Evolutionary conservation across 164 flowering plant genomes (phyloP).

Genomic region (Tinospora cordifolia): DNA sequence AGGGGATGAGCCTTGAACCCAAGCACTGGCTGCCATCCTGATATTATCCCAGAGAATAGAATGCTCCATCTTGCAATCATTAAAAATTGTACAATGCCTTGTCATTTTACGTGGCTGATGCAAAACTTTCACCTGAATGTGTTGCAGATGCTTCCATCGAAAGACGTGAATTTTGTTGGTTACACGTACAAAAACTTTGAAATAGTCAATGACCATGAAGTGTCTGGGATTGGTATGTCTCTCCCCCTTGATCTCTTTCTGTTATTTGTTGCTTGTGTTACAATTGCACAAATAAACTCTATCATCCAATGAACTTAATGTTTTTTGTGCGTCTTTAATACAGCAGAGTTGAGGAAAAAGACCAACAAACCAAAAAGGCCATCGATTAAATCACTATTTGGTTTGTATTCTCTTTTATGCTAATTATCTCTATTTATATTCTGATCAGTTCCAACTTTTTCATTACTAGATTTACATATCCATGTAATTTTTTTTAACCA

Average conservation of each 20-base stretch:
- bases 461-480: not conserved
- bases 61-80: too few relatives aligned
- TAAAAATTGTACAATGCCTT: too few relatives aligned
- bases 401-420: conserved; percentile 14
- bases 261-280: not conserved
- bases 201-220: conserved; percentile 27
- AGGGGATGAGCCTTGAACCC: too few relatives aligned
- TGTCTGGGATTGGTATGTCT: conserved; percentile 30
- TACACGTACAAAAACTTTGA: conserved; percentile 39
- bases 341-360: conserved; percentile 46
- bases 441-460: not conserved
- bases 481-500: too few relatives aligned
- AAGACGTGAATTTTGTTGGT: conserved; percentile 38
- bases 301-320: not conserved
- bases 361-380: conserved; percentile 37
- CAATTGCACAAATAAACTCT: not conserved
- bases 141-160: conserved; percentile 37
- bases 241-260: conserved; percentile 5
- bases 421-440: not conserved
- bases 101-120: not conserved
- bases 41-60: not conserved
- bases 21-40: too few relatives aligned
- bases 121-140: not conserved
- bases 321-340: not conserved
- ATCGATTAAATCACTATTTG: conserved; percentile 39